Base-by-base conservation (phyloP, 441 rosid genomes). In the Dalechampia spathulata region DNA sequence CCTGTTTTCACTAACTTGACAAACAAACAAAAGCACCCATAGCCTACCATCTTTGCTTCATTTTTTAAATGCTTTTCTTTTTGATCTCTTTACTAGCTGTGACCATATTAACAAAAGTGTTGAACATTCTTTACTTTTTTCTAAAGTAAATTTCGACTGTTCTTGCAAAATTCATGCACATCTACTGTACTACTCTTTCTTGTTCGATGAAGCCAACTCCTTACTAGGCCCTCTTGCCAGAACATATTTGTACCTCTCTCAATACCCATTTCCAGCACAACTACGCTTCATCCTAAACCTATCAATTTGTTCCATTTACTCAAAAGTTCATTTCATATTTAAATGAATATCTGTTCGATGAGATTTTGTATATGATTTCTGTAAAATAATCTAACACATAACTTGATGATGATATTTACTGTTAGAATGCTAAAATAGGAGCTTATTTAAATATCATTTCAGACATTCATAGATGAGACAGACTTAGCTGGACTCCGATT, bases 61-160 rank as follows among this genome's bases (percentile, higher is more conserved):
- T 17, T 5, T 13, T 25, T 17, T n/a, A 13, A 30, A 1, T 15
- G 8, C 2, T 40, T 32, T 48, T 9, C 27, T 13, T 6, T 8
- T 22, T 7, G 9, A n/a, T 22, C 49, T 1, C 2, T 46, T 23
- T 2, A 20, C 39, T 36, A 1, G 10, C n/a, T 39, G n/a, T 39
- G 19, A 39, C 34, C 32, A 9, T 44, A 46, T 62, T 11, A 44
- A 19, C 47, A 44, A 5, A 58, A 49, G 22, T 26, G n/a, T n/a
- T n/a, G 47, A 57, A 36, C 43, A 62, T 38, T 49, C 58, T 49
- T 52, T 41, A 22, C 22, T 15, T 20, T 32, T n/a, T 25, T n/a
- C n/a, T n/a, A n/a, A n/a, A n/a, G n/a, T n/a, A n/a, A n/a, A n/a
- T n/a, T n/a, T n/a, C n/a, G n/a, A n/a, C n/a, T n/a, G n/a, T n/a